Evolutionary conservation across 441 rosid genomes (phyloP).

Genomic region (Populus trichocarpa): DNA sequence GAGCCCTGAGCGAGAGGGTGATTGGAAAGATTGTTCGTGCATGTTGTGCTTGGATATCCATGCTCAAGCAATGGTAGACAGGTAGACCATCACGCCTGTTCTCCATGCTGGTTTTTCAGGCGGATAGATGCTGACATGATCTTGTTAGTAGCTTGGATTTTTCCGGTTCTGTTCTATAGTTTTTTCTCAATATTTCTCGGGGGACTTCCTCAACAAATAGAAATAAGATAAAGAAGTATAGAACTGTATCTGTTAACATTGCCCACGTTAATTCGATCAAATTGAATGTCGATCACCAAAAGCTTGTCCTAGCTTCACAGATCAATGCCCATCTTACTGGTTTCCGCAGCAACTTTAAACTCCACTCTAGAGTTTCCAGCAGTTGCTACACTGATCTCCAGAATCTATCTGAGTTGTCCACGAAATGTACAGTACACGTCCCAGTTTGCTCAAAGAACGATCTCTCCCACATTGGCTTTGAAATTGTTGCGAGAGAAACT

Average conservation of each 20-base stretch:
- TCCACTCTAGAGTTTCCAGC: neutral
- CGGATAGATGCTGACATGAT: no score
- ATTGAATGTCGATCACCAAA: neutral
- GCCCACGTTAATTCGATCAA: neutral
- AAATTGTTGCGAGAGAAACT: neutral
- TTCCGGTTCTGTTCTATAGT: neutral
- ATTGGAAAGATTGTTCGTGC: constrained; percentile 79
- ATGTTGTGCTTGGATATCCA: constrained; percentile 60
- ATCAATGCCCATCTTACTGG: neutral
- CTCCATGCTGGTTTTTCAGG: no score
- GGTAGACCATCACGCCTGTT: neutral
- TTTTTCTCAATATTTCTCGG: neutral
- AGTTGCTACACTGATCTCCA: neutral
- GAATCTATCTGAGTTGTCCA: neutral
- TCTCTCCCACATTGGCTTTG: neutral
- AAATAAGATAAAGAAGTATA: neutral
- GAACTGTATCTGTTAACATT: no score
- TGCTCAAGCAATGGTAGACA: constrained; percentile 53
- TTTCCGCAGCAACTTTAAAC: neutral
- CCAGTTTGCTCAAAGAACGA: neutral
- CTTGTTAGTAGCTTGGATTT: no score
- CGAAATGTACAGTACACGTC: neutral
- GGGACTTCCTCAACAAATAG: neutral
- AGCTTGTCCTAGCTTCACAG: neutral
- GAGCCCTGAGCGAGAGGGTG: constrained; percentile 68